Percentiles rank a stretch among this genome's conserved stretches.
Evolutionary conservation across 2,329 filamentous ascomycete genomes (phyloP).

Genomic region (Basipetospora chlamydospora): DNA sequence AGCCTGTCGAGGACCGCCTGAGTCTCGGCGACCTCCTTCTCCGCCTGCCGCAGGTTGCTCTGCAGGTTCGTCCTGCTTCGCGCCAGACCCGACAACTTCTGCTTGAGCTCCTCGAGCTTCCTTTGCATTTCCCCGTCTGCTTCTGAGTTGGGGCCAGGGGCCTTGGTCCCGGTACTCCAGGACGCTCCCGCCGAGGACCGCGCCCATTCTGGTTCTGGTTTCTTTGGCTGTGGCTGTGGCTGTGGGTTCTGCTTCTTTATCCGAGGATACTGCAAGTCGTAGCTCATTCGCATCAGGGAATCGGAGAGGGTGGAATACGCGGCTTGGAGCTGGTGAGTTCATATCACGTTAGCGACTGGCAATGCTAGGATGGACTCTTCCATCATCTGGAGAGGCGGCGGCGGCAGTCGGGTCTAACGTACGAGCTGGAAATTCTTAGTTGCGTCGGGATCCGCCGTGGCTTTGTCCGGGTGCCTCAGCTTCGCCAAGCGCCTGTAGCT

Average conservation of each 20-base stretch:
- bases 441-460: background rate
- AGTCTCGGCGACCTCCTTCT: no score
- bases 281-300: background rate
- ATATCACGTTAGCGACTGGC: background rate
- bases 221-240: background rate
- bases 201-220: no score
- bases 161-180: no score
- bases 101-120: background rate
- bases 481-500: background rate
- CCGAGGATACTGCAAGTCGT: background rate
- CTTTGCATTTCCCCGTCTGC: background rate
- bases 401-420: no score
- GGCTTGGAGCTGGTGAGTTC: background rate
- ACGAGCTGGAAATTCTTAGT: background rate
- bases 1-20: no score
- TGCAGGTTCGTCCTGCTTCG: no score
- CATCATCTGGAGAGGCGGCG: background rate
- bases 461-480: background rate
- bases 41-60: no score
- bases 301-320: background rate
- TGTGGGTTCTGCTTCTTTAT: background rate
- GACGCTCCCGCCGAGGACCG: no score
- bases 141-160: no score
- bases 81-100: no score
- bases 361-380: background rate